Base-by-base conservation (phyloP, 75 land plant genomes). In the Cupressus sempervirens region DNA sequence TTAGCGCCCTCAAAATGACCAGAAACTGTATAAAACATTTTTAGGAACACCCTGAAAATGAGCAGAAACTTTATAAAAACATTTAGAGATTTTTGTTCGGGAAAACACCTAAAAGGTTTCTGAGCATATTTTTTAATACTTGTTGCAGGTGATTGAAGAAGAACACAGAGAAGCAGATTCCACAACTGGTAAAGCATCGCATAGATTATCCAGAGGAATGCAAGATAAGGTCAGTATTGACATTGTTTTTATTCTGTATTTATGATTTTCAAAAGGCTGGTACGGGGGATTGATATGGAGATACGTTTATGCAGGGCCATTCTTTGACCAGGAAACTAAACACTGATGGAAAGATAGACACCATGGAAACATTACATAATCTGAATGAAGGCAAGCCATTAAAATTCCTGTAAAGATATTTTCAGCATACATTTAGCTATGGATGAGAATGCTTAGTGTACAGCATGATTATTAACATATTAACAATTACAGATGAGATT, bases 111-210 rank as follows among this genome's bases (percentile, higher is more conserved):
- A 38, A 36, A 16, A 40, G 20, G 26, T 15, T 80, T 5, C 50
- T 48, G 46, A 46, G 6, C 79, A 62, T n/a, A 56, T 54, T 15
- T 8, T 54, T 7, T 54, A 54, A 15, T 29, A 53, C 36, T 77
- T 50, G 16, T 26, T 32, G 18, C 87, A 96, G 98, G 82, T 96
- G 16, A 62, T 82, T 15, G 82, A 95, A 81, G 98, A 96, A 87
- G 94, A 95, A 82, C 84, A 90, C 85, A 96, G 91, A 72, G 97
- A 96, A 88, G 96, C 97, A 74, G 97, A 96, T 83, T 84, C 93
- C 7, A 80, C 94, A n/a, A 88, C 93, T 45, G 87, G 97, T 38
- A 87, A 91, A 62, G 98, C 97, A 54, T 80, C 85, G 0, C 93
- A 96, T 62, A 87, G 90, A 62, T 67, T 93, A 8, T 95, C 97